Percentiles rank a stretch among this genome's conserved stretches.
phyloP scores from a whole-genome alignment of 2,329 filamentous ascomycete genomes.

The Xylaria sp. region DNA sequence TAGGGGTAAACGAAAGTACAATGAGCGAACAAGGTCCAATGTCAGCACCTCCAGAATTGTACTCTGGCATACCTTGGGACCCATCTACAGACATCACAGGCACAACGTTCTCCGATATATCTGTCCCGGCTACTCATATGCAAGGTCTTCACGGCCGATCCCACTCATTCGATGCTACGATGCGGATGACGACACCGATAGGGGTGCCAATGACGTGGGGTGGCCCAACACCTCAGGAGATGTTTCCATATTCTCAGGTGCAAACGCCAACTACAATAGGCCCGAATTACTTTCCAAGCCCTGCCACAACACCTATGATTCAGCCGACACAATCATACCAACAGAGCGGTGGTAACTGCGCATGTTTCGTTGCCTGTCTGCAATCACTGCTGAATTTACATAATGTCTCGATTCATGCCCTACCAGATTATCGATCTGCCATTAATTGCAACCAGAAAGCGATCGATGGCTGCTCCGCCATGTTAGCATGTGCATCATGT shows the following conservation, averaged over 20 bases:
- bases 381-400: constrained; percentile 61
- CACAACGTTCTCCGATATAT: constrained; percentile 50
- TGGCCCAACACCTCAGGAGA: constrained; percentile 48
- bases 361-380: constrained; percentile 60
- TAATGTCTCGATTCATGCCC: constrained; percentile 54
- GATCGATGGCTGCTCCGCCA: constrained; percentile 59
- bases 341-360: constrained; percentile 53
- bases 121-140: constrained; percentile 47
- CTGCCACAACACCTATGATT: constrained; percentile 53
- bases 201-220: constrained; percentile 47
- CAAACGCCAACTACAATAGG: constrained; percentile 52
- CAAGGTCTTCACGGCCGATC: constrained; percentile 49
- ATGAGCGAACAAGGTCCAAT: constrained; percentile 44
- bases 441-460: constrained; percentile 60
- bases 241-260: constrained; percentile 51
- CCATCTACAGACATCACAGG: constrained; percentile 52
- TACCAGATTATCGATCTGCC: constrained; percentile 58
- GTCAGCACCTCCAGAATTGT: constrained; percentile 51
- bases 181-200: constrained; percentile 46
- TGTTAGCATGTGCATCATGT: constrained; percentile 60
- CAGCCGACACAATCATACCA: constrained; percentile 47
- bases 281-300: constrained; percentile 55
- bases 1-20: constrained; percentile 46
- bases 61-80: constrained; percentile 55
- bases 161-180: constrained; percentile 53